Conservation (phyloP, 495 filamentous ascomycete species). For the Melanomma pulvis-pyrius region DNA sequence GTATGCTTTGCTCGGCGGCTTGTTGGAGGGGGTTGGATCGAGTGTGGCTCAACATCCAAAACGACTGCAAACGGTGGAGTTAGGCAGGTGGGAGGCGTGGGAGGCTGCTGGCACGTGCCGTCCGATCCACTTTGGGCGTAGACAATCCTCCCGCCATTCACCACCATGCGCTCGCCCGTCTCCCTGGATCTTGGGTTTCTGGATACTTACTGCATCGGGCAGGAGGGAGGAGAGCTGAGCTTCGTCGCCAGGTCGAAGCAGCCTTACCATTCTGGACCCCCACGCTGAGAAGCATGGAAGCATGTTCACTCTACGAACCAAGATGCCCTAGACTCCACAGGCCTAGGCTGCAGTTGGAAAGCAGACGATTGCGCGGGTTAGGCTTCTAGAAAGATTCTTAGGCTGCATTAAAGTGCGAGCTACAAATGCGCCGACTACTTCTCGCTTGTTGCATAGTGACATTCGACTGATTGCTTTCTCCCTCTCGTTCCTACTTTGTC, state of each 20-base stretch:
- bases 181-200: slow-evolving; percentile 14
- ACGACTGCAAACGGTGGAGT: background rate
- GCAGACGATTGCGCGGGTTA: background rate
- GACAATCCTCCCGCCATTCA: background rate
- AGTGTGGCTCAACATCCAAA: background rate
- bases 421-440: background rate
- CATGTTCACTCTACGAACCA: background rate
- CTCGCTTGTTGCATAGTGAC: too few relatives aligned
- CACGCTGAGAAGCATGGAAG: background rate
- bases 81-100: background rate
- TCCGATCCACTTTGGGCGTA: background rate
- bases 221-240: background rate
- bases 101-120: background rate
- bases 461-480: background rate
- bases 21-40: background rate
- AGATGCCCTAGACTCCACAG: background rate
- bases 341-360: background rate
- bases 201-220: slow-evolving; percentile 23
- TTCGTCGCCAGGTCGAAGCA: background rate
- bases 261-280: background rate
- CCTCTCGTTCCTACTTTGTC: background rate
- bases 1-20: background rate
- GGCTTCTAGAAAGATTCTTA: background rate
- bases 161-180: slow-evolving; percentile 4
- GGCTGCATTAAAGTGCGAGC: background rate